Conservation (phyloP, 805 yeast genomes). For the Yarrowia bubula region DNA sequence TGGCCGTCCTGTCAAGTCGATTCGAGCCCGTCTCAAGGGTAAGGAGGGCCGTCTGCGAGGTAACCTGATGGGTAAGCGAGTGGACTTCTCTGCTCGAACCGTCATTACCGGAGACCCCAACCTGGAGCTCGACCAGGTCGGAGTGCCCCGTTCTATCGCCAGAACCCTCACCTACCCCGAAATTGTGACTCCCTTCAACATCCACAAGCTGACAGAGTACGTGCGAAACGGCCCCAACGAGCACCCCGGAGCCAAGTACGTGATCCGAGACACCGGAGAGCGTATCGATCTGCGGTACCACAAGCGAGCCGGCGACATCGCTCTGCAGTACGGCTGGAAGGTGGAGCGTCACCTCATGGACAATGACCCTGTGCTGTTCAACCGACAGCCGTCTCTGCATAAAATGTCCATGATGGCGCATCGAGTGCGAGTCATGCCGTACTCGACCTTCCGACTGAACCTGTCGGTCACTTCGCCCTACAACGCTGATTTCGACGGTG, state of each 20-base stretch:
- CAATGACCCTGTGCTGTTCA: slow-evolving; percentile 94
- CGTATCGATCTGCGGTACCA: slow-evolving; percentile 96
- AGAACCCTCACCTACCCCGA: slow-evolving; percentile 95
- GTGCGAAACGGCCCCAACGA: slow-evolving; percentile 98
- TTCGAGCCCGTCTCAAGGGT: slow-evolving; percentile 99
- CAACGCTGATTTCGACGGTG: slow-evolving; percentile 99
- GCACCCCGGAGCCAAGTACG: slow-evolving; percentile 99
- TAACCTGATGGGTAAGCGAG: slow-evolving; percentile 99
- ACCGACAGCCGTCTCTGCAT: slow-evolving; percentile 98
- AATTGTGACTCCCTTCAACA: slow-evolving; percentile 95
- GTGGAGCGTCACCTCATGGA: slow-evolving; percentile 98
- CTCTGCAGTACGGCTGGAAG: slow-evolving; percentile 97
- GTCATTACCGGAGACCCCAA: slow-evolving; percentile 99
- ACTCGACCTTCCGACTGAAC: slow-evolving; percentile 93
- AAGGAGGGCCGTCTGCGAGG: slow-evolving; percentile 99
- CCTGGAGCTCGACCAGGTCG: slow-evolving; percentile 95
- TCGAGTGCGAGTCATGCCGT: slow-evolving; percentile 97
- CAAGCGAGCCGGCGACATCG: slow-evolving; percentile 97
- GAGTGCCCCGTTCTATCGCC: slow-evolving; percentile 97
- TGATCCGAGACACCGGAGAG: slow-evolving; percentile 97
- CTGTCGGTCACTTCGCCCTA: slow-evolving; percentile 98
- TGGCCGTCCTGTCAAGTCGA: slow-evolving; percentile 97
- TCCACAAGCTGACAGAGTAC: slow-evolving; percentile 84
- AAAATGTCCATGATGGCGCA: slow-evolving; percentile 99
- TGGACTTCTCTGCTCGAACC: slow-evolving; percentile 97